These are phyloP conservation scores for Vanrija humicola DNA, from an alignment of 1,284 basidiomycete genomes.

Conservation along the genomic window DNA sequence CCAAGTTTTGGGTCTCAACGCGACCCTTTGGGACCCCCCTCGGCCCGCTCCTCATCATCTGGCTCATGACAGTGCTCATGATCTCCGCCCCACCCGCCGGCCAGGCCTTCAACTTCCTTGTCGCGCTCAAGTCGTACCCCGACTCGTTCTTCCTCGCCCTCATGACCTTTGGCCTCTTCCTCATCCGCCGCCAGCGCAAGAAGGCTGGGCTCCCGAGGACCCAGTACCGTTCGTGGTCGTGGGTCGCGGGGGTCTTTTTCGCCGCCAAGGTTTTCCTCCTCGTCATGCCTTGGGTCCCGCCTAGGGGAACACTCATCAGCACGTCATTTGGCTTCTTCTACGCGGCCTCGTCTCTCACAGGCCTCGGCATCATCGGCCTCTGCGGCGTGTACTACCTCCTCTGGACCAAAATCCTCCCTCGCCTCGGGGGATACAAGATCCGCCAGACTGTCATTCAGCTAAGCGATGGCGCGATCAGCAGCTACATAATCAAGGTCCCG, in stretches of 20 bases:
- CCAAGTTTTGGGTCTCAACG: conserved; percentile 34
- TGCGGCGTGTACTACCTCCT: conserved; percentile 46
- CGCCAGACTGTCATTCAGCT: conserved; percentile 39
- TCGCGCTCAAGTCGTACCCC: conserved; percentile 51
- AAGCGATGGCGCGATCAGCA: conserved; percentile 29
- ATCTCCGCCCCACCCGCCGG: conserved; percentile 57
- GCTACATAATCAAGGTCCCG: conserved; percentile 18
- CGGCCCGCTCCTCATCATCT: conserved; percentile 54
- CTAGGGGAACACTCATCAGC: conserved; percentile 27
- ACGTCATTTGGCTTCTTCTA: conserved; percentile 48
- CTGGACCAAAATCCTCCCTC: conserved; percentile 46
- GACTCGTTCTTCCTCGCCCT: conserved; percentile 51
- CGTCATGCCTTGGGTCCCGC: conserved; percentile 53
- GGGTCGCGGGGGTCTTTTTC: conserved; percentile 48
- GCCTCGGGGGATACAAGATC: conserved; percentile 40
- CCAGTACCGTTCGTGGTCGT: conserved; percentile 51
- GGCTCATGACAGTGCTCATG: conserved; percentile 54
- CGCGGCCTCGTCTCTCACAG: conserved; percentile 37
- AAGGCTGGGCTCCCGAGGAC: conserved; percentile 44
- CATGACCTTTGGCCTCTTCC: conserved; percentile 50
- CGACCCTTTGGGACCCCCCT: conserved; percentile 46
- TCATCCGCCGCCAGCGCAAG: conserved; percentile 49
- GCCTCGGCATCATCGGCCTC: conserved; percentile 29
- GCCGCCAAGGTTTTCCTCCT: conserved; percentile 51
- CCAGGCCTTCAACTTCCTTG: conserved; percentile 55